A percentile compares a stretch with the other conserved stretches of the same genome.
These are phyloP conservation scores for Fusarium ambrosium DNA, from an alignment of 2,329 filamentous ascomycete species.

Conservation along the genomic window DNA sequence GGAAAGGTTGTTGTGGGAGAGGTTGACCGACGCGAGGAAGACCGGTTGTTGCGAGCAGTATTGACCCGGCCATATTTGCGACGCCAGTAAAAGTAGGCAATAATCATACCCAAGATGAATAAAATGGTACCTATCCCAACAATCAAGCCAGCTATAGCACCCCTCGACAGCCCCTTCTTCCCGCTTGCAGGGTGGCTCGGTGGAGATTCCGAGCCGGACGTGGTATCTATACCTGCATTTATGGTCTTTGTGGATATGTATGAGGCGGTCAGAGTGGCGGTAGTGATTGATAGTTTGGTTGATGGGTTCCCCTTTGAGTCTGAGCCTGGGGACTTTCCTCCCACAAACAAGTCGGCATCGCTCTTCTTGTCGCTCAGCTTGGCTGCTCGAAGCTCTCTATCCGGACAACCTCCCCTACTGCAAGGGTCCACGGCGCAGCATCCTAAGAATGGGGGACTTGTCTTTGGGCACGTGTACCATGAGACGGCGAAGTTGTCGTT, in stretches of 20 bases:
- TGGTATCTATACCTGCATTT: background rate
- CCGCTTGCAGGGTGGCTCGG: background rate
- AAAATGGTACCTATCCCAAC: background rate
- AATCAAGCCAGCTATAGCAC: background rate
- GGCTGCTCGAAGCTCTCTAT: constrained; percentile 27
- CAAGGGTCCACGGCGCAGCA: constrained; percentile 52
- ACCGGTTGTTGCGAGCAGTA: background rate
- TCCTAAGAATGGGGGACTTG: constrained; percentile 53
- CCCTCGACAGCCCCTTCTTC: background rate
- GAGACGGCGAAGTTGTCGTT: constrained; percentile 27
- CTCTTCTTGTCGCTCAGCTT: constrained; percentile 25
- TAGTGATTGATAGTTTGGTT: rapidly evolving
- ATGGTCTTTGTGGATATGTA: background rate
- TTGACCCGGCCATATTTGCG: background rate
- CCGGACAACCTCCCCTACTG: constrained; percentile 18
- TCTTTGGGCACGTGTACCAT: constrained; percentile 54
- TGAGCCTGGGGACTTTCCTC: background rate
- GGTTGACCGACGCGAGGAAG: background rate
- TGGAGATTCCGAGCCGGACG: background rate
- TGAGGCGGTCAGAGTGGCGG: background rate
- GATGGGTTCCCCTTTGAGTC: background rate
- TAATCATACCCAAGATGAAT: background rate
- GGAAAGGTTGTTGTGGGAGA: background rate
- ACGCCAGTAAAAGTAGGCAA: background rate
- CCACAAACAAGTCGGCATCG: background rate